Percentiles rank a stretch among this genome's conserved stretches.
Evolutionary conservation across 2,329 filamentous ascomycete genomes (phyloP).

Genomic region (Colletotrichum cereale): DNA sequence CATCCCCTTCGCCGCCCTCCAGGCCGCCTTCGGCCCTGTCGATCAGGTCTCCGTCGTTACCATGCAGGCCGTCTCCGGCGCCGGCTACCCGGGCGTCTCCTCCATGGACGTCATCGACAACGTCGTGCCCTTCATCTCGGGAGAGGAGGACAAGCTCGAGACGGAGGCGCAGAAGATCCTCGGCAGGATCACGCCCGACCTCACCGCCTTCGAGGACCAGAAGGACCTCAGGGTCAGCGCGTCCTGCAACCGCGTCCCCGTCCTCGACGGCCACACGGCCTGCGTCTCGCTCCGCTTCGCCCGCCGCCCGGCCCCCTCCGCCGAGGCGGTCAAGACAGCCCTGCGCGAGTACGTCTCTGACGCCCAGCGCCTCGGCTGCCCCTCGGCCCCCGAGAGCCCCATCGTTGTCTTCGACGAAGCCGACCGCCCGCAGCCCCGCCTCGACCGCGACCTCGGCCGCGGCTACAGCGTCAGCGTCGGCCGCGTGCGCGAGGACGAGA

Average conservation of each 20-base stretch:
- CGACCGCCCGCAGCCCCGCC: constrained; percentile 89
- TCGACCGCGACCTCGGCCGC: constrained; percentile 86
- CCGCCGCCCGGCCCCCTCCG: constrained; percentile 78
- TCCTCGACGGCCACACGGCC: constrained; percentile 95
- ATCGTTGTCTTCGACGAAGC: constrained; percentile 92
- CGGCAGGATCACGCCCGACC: constrained; percentile 77
- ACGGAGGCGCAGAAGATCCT: constrained; percentile 96
- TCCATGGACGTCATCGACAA: constrained; percentile 98
- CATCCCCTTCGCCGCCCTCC: constrained; percentile 92
- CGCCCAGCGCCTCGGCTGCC: constrained; percentile 85
- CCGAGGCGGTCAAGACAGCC: constrained; percentile 82
- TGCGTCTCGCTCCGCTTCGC: constrained; percentile 90
- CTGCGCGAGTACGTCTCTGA: constrained; percentile 86
- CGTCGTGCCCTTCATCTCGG: constrained; percentile 91
- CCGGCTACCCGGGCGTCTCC: constrained; percentile 89
- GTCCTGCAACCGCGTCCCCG: constrained; percentile 93
- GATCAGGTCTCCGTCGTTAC: constrained; percentile 85
- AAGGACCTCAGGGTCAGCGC: constrained; percentile 81
- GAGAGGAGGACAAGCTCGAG: constrained; percentile 97
- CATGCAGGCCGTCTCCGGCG: constrained; percentile 93
- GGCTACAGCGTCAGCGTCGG: constrained; percentile 95
- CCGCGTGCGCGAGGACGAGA: constrained; percentile 85
- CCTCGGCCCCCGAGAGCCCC: constrained; percentile 83
- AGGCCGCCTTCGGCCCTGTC: constrained; percentile 87
- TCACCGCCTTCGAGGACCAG: constrained; percentile 83